phyloP scores from a whole-genome alignment of 331 rosid species.

The Erythrophleum ivorense region DNA sequence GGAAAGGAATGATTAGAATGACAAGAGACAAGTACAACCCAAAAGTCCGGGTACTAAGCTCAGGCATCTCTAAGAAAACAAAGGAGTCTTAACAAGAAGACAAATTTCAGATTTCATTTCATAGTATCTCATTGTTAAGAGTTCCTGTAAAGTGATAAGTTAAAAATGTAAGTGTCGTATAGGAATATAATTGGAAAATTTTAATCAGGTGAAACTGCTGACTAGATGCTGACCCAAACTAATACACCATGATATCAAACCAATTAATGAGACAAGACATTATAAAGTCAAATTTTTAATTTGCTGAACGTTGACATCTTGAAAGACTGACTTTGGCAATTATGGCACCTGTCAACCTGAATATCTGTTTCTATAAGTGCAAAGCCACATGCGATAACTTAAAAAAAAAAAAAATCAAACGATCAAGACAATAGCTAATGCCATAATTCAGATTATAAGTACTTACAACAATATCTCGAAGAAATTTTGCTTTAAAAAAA shows the following conservation, averaged over 20 bases:
- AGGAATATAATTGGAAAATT: background rate
- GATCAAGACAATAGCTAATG: background rate
- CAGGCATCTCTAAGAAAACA: conserved; percentile 3
- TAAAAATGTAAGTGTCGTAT: background rate
- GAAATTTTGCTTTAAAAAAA: background rate
- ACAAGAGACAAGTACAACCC: background rate
- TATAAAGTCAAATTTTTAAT: background rate
- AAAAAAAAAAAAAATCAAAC: background rate
- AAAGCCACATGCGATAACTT: background rate
- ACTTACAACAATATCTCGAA: background rate
- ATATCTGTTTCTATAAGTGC: background rate
- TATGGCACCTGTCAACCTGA: conserved; percentile 18
- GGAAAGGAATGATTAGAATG: background rate
- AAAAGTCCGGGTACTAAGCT: background rate
- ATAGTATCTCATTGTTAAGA: background rate
- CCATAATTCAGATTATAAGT: background rate
- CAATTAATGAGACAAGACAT: background rate
- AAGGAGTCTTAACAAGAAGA: background rate
- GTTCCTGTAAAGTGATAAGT: background rate
- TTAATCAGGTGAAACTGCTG: background rate
- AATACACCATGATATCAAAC: background rate
- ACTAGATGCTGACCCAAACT: background rate
- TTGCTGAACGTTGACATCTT: background rate
- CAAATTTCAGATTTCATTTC: background rate
- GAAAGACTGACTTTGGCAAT: background rate